phyloP scores from a whole-genome alignment of 2,329 filamentous ascomycete genomes.

The Paraphoma chrysanthemicola region DNA sequence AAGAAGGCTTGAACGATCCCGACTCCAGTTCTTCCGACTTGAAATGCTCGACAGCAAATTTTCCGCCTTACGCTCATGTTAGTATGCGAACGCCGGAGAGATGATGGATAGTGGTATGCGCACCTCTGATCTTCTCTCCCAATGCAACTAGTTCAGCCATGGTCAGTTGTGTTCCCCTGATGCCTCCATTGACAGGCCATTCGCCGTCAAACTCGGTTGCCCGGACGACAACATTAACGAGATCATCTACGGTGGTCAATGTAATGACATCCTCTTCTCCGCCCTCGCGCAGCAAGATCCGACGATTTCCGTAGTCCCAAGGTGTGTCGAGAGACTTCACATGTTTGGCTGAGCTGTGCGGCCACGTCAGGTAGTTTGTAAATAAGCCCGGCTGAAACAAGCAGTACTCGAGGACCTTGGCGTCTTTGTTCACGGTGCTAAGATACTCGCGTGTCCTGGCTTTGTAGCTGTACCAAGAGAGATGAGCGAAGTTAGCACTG shows the following conservation, averaged over 20 bases:
- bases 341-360: conserved; percentile 55
- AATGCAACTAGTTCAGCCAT: conserved; percentile 12
- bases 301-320: conserved; percentile 18
- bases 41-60: conserved; percentile 53
- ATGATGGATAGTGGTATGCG: not conserved
- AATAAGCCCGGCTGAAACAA: conserved; percentile 62
- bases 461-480: conserved; percentile 61
- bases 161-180: conserved; percentile 14
- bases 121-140: conserved; percentile 22
- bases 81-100: not conserved
- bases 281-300: conserved; percentile 19
- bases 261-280: conserved; percentile 43
- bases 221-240: conserved; percentile 18
- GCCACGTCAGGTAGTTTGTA: conserved; percentile 59
- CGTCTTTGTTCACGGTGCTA: conserved; percentile 56
- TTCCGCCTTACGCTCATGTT: conserved; percentile 34
- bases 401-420: conserved; percentile 60
- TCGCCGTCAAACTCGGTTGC: conserved; percentile 25
- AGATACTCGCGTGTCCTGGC: conserved; percentile 57
- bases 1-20: conserved; percentile 40
- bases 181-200: conserved; percentile 29
- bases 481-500: conserved; percentile 42
- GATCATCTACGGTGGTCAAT: conserved; percentile 26
- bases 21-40: conserved; percentile 51
- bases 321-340: conserved; percentile 48